Percentiles rank a stretch among this genome's conserved stretches.
Conservation (phyloP, 371 early-diverging fungal species). For the Rhizomucor pusillus region DNA sequence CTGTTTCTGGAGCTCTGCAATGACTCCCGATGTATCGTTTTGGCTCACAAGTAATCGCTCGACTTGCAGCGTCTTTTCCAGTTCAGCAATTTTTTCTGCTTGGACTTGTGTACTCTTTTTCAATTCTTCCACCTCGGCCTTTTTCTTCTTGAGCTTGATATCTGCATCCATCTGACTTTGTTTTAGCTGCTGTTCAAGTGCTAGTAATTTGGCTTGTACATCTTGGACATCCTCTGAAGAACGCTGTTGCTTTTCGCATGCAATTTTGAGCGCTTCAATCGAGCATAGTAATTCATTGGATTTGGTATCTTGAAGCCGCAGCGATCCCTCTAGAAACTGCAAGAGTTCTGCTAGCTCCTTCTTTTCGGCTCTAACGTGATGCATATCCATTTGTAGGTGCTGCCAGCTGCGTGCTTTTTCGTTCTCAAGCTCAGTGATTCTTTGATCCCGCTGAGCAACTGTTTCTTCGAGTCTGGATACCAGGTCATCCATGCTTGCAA, state of each 20-base stretch:
- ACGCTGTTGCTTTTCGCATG: constrained; percentile 29
- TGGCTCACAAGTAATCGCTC: constrained; percentile 20
- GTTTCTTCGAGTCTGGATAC: constrained; percentile 22
- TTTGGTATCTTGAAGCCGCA: constrained; percentile 33
- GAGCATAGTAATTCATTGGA: constrained; percentile 24
- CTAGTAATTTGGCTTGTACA: neutral
- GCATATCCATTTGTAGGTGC: constrained; percentile 26
- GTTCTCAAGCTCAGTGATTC: constrained; percentile 22
- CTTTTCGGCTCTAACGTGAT: constrained; percentile 28
- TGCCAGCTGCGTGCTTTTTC: constrained; percentile 18
- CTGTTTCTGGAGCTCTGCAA: constrained; percentile 23
- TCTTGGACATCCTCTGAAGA: constrained; percentile 4
- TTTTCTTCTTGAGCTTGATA: too few relatives aligned
- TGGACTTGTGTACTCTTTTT: too few relatives aligned
- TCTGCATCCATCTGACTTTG: neutral
- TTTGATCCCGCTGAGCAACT: constrained; percentile 27
- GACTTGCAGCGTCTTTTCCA: constrained; percentile 25
- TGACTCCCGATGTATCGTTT: constrained; percentile 25
- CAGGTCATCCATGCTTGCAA: constrained; percentile 36
- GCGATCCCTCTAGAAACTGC: constrained; percentile 26
- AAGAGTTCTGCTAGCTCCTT: constrained; percentile 32
- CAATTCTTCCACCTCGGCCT: too few relatives aligned
- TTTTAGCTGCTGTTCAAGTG: constrained; percentile 10
- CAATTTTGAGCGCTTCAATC: constrained; percentile 31
- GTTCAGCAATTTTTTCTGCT: neutral